A percentile compares a stretch with the other conserved stretches of the same genome.
Conservation (phyloP, 108 stramenopile species). For the Skeletonema costatum region DNA sequence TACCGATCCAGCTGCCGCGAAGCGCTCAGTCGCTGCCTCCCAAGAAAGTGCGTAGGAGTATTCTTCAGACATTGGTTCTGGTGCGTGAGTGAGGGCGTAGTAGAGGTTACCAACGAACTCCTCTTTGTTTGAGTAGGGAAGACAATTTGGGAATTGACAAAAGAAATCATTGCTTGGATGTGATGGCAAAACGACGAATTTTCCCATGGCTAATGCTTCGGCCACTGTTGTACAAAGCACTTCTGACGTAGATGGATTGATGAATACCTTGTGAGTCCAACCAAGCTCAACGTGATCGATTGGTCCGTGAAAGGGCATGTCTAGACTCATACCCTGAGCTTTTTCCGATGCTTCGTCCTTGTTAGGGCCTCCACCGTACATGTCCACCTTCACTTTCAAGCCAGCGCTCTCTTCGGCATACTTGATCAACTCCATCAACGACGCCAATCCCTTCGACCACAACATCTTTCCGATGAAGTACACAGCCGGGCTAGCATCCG, state of each 20-base stretch:
- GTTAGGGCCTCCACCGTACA: constrained; percentile 88
- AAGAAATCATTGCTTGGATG: constrained; percentile 91
- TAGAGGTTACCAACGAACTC: constrained; percentile 87
- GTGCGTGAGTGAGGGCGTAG: constrained; percentile 83
- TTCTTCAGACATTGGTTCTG: constrained; percentile 76
- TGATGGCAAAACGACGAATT: constrained; percentile 77
- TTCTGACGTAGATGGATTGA: constrained; percentile 87
- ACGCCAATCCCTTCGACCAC: constrained; percentile 87
- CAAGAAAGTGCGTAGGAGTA: constrained; percentile 70
- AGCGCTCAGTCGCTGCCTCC: constrained; percentile 87
- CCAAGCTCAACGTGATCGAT: constrained; percentile 81
- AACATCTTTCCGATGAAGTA: constrained; percentile 95
- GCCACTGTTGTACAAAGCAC: constrained; percentile 90
- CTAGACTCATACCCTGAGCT: constrained; percentile 57
- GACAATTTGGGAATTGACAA: constrained; percentile 84
- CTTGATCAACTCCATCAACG: constrained; percentile 82
- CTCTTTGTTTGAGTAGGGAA: constrained; percentile 77
- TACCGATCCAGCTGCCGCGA: constrained; percentile 72
- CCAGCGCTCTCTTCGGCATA: constrained; percentile 78
- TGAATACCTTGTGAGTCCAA: constrained; percentile 76
- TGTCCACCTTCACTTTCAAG: constrained; percentile 68
- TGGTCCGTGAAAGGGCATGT: constrained; percentile 80
- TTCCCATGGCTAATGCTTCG: constrained; percentile 94
- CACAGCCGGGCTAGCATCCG: constrained; percentile 55
- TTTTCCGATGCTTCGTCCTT: constrained; percentile 66